Evolutionary conservation across 352 stramenopile genomes (phyloP).

Genomic region (Pythium sp.): DNA sequence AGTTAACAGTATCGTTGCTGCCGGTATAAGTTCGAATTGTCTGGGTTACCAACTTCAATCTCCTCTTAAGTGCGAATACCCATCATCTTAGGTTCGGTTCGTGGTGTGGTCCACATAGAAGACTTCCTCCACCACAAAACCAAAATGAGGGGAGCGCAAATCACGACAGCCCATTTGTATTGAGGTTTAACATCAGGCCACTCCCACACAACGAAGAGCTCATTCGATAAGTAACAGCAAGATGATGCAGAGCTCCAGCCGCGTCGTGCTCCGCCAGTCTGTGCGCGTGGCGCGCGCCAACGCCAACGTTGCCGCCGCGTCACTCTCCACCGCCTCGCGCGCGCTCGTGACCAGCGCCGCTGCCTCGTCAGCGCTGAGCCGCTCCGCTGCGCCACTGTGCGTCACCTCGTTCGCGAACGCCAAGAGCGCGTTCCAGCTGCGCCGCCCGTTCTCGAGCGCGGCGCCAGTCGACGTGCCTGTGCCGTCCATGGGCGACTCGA

Average conservation of each 20-base stretch:
- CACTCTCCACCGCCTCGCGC: slow-evolving; percentile 16
- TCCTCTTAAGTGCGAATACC: background rate
- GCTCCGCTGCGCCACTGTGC: background rate
- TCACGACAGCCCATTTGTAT: background rate
- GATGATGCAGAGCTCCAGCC: slow-evolving; percentile 30
- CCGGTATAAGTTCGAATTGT: background rate
- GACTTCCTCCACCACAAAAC: background rate
- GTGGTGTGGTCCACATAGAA: background rate
- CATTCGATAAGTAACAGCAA: background rate
- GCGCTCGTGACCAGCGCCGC: slow-evolving; percentile 1
- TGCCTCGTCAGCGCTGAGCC: slow-evolving; percentile 3
- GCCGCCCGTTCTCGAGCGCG: slow-evolving; percentile 34
- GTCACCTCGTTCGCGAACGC: background rate
- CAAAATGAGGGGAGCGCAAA: background rate
- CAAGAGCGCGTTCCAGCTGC: slow-evolving; percentile 19
- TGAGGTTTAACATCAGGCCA: background rate
- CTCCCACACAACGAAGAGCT: background rate
- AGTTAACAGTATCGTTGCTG: background rate
- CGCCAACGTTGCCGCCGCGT: slow-evolving; percentile 8
- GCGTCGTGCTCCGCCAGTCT: slow-evolving; percentile 22
- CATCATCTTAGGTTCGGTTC: background rate
- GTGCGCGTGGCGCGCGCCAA: slow-evolving; percentile 28
- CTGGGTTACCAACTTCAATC: background rate
- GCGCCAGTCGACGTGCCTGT: slow-evolving; percentile 64
- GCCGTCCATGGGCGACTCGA: slow-evolving; percentile 94